Percentiles rank a stretch among this genome's conserved stretches.
These are phyloP conservation scores for Penicillium samsonianum DNA, from an alignment of 495 filamentous ascomycete genomes.

Conservation along the genomic window DNA sequence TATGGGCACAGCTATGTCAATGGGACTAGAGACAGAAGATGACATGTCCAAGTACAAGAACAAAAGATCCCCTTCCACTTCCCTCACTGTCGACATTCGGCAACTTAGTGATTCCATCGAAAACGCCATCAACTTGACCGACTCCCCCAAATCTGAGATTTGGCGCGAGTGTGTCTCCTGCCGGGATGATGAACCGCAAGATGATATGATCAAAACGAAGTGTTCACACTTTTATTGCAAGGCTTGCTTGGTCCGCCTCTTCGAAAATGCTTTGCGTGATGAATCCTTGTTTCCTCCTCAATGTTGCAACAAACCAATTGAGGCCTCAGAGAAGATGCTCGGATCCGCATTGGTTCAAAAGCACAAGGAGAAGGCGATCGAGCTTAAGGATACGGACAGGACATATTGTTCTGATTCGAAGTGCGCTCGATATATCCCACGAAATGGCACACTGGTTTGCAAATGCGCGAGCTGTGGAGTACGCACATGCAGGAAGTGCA, in stretches of 20 bases:
- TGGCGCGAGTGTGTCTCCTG: slow-evolving; percentile 1
- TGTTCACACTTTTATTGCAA: slow-evolving; percentile 43
- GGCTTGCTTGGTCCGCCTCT: slow-evolving; percentile 32
- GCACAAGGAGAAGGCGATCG: slow-evolving; percentile 25
- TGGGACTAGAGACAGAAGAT: background rate
- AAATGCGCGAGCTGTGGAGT: slow-evolving; percentile 4
- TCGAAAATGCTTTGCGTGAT: slow-evolving; percentile 32
- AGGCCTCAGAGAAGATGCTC: slow-evolving; percentile 17
- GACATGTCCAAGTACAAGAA: background rate
- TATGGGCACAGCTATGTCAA: slow-evolving; percentile 1
- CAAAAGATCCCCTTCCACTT: background rate
- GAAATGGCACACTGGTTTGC: background rate
- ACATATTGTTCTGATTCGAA: slow-evolving; percentile 32
- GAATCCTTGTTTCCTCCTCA: slow-evolving; percentile 44
- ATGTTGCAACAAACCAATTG: slow-evolving; percentile 36
- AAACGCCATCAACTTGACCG: background rate
- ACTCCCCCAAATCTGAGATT: background rate
- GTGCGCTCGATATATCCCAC: slow-evolving; percentile 35
- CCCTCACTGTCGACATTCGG: background rate
- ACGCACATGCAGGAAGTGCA: slow-evolving; percentile 8
- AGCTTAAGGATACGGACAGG: slow-evolving; percentile 28
- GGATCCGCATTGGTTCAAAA: background rate
- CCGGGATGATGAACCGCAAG: background rate
- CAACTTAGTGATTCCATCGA: background rate
- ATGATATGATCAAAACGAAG: slow-evolving; percentile 16